Evolutionary conservation across 257 asterid species (phyloP).

Genomic region (Echium plantagineum): DNA sequence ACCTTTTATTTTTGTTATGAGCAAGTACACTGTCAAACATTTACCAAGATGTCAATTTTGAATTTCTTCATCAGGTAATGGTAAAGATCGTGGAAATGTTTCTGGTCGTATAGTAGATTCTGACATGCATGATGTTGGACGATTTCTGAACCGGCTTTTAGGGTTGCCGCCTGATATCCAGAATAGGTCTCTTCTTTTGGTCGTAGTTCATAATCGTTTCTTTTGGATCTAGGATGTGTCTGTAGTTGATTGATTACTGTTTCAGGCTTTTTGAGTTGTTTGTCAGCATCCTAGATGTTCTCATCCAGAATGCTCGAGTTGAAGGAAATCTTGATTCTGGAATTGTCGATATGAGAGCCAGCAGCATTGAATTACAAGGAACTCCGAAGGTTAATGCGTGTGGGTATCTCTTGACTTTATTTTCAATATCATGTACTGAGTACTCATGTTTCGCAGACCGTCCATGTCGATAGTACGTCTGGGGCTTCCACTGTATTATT

Average conservation of each 20-base stretch:
- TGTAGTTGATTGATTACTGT: slow-evolving; percentile 23
- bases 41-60: not conserved
- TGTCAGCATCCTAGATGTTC: slow-evolving; percentile 71
- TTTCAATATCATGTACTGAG: slow-evolving; percentile 16
- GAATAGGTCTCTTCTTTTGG: slow-evolving; percentile 51
- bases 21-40: not conserved
- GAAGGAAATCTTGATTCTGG: slow-evolving; percentile 96
- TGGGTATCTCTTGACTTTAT: slow-evolving; percentile 20
- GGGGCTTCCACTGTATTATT: slow-evolving; percentile 88
- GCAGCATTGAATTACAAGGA: slow-evolving; percentile 57
- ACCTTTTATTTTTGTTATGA: too few relatives aligned
- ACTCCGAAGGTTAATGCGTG: slow-evolving; percentile 55
- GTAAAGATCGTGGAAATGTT: slow-evolving; percentile 61
- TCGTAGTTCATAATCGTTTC: slow-evolving; percentile 6
- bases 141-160: slow-evolving; percentile 87
- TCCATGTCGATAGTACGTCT: slow-evolving; percentile 79
- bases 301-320: slow-evolving; percentile 63
- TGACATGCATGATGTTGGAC: slow-evolving; percentile 95
- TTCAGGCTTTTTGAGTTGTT: slow-evolving; percentile 92
- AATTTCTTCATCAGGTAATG: slow-evolving; percentile 41
- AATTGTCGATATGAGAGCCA: slow-evolving; percentile 83
- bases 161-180: slow-evolving; percentile 93
- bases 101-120: slow-evolving; percentile 85
- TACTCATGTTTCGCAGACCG: slow-evolving; percentile 56
- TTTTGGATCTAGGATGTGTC: not conserved